A percentile compares a stretch with the other conserved stretches of the same genome.
Conservation (phyloP, 306 rosid genomes). For the Rosa lucieae region DNA sequence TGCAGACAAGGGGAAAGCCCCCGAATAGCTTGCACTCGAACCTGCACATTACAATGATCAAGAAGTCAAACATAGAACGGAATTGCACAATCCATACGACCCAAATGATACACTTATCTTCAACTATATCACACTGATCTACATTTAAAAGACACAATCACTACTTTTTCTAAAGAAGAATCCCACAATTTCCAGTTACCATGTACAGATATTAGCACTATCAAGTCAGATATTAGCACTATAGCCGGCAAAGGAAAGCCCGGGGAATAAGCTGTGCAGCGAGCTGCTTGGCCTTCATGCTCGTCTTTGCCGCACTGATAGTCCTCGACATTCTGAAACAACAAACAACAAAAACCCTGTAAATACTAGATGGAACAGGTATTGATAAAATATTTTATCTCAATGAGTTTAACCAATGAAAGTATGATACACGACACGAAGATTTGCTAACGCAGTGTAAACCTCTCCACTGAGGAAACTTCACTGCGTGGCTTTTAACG, state of each 20-base stretch:
- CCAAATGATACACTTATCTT: neutral
- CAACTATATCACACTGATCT: neutral
- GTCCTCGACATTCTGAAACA: constrained; percentile 62
- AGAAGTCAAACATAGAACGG: constrained; percentile 8
- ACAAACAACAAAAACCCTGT: neutral
- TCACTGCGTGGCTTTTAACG: too few relatives aligned
- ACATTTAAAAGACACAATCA: neutral
- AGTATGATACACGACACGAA: too few relatives aligned
- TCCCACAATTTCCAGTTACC: neutral
- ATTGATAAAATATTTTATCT: too few relatives aligned
- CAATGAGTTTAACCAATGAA: too few relatives aligned
- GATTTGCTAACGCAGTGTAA: too few relatives aligned
- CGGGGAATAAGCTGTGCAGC: constrained; percentile 93
- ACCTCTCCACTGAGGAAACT: too few relatives aligned
- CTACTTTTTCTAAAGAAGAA: neutral
- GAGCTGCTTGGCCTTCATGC: constrained; percentile 89
- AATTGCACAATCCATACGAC: neutral
- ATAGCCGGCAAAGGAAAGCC: constrained; percentile 73
- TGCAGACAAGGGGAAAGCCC: constrained; percentile 94
- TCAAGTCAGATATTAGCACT: neutral
- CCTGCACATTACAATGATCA: constrained; percentile 43
- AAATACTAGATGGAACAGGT: too few relatives aligned
- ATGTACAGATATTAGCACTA: neutral
- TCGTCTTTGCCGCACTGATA: constrained; percentile 79
- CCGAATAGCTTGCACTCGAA: constrained; percentile 96